These are phyloP conservation scores for Jamesozyma hellenica DNA, from an alignment of 805 yeast genomes.

Conservation along the genomic window DNA sequence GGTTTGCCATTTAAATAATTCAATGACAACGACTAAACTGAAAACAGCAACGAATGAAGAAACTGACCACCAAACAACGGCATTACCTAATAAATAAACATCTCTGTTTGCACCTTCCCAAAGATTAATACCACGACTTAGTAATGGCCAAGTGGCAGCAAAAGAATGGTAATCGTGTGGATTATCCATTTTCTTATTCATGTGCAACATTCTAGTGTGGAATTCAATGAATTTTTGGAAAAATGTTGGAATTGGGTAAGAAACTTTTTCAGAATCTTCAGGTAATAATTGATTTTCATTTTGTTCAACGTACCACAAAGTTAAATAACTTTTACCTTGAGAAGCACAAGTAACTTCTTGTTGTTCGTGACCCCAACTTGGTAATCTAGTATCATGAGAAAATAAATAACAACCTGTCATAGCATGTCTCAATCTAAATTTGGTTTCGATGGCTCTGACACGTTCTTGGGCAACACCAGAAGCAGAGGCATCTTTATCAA, in stretches of 20 bases:
- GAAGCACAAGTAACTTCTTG: slow-evolving; percentile 77
- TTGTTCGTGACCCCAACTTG: slow-evolving; percentile 74
- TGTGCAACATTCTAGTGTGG: slow-evolving; percentile 65
- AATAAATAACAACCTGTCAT: slow-evolving; percentile 71
- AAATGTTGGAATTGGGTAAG: slow-evolving; percentile 46
- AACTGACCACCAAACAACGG: slow-evolving; percentile 67
- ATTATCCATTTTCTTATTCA: slow-evolving; percentile 55
- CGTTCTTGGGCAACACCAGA: slow-evolving; percentile 43
- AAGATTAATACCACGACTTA: slow-evolving; percentile 70
- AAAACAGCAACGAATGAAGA: slow-evolving; percentile 43
- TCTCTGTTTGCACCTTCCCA: slow-evolving; percentile 48
- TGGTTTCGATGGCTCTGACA: slow-evolving; percentile 57
- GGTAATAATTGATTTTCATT: slow-evolving; percentile 44
- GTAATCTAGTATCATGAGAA: slow-evolving; percentile 61
- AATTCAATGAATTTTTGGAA: slow-evolving; percentile 52
- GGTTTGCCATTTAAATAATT: slow-evolving; percentile 54
- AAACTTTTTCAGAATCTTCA: slow-evolving; percentile 37
- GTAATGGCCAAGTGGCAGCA: slow-evolving; percentile 67
- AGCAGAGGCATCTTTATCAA: slow-evolving; percentile 45
- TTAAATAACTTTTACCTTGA: slow-evolving; percentile 52
- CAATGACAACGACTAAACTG: slow-evolving; percentile 34
- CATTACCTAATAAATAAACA: slow-evolving; percentile 68
- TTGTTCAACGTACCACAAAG: slow-evolving; percentile 67
- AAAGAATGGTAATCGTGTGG: slow-evolving; percentile 62
- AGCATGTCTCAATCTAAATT: slow-evolving; percentile 68